These are phyloP conservation scores for Epichloe bromicola DNA, from an alignment of 2,329 filamentous ascomycete species.

Conservation along the genomic window DNA sequence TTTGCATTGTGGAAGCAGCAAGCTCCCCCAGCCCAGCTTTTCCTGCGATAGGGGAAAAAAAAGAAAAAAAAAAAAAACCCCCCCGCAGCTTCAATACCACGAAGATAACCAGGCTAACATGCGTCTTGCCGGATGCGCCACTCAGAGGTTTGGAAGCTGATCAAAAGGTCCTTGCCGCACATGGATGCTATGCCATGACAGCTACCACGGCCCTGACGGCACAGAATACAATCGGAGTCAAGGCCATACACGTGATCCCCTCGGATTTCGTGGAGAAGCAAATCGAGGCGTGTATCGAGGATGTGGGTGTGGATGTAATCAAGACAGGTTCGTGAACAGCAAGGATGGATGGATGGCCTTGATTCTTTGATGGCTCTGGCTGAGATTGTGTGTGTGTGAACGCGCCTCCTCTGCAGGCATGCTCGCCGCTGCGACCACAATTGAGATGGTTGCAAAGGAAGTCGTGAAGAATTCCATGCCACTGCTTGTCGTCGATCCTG, in stretches of 20 bases:
- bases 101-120: neutral
- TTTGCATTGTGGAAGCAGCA: neutral
- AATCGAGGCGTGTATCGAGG: conserved; percentile 71
- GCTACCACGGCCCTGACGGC: conserved; percentile 92
- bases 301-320: conserved; percentile 79
- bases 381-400: neutral
- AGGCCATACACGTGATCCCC: conserved; percentile 68
- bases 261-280: conserved; percentile 69
- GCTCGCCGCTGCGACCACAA: conserved; percentile 25
- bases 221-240: conserved; percentile 80
- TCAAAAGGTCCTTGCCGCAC: conserved; percentile 84
- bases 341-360: too few relatives aligned
- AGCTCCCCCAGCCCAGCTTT: neutral
- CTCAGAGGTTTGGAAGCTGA: conserved; percentile 83
- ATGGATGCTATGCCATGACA: conserved; percentile 92
- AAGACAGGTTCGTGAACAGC: conserved; percentile 58
- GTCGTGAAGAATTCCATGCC: conserved; percentile 18
- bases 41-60: neutral
- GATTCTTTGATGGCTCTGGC: neutral
- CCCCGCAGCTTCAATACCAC: too few relatives aligned
- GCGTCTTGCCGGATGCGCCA: neutral
- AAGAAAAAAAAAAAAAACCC: too few relatives aligned
- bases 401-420: conserved; percentile 17
- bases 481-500: conserved; percentile 25
- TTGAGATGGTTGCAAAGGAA: conserved; percentile 21